A percentile compares a stretch with the other conserved stretches of the same genome.
Conservation (phyloP, 2,329 filamentous ascomycete species). For the Fusarium sp. region DNA sequence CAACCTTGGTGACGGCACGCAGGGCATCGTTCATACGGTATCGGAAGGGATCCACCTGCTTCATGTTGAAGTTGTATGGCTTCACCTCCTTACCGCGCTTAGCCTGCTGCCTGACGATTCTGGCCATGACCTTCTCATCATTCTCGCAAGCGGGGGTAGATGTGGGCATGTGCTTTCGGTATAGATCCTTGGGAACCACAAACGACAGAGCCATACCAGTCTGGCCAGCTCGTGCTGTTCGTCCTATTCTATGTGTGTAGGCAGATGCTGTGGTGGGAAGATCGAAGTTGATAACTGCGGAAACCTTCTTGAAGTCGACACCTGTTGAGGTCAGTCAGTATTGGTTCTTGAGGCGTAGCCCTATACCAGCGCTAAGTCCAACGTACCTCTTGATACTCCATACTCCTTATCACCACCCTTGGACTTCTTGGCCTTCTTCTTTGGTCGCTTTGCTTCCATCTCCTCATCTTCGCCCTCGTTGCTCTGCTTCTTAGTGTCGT, state of each 20-base stretch:
- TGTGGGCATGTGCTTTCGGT: slow-evolving; percentile 90
- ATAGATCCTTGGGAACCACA: slow-evolving; percentile 83
- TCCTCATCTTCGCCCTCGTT: slow-evolving; percentile 43
- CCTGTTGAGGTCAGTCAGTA: slow-evolving; percentile 43
- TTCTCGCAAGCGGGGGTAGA: slow-evolving; percentile 78
- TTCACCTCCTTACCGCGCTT: slow-evolving; percentile 85
- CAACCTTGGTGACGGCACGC: slow-evolving; percentile 87
- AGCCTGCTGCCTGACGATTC: slow-evolving; percentile 81
- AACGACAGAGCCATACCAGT: slow-evolving; percentile 97
- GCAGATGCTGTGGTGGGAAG: slow-evolving; percentile 88
- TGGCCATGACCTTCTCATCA: slow-evolving; percentile 85
- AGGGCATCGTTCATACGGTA: slow-evolving; percentile 96
- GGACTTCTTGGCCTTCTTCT: slow-evolving; percentile 59
- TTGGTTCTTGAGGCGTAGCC: neutral
- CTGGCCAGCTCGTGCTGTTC: slow-evolving; percentile 90
- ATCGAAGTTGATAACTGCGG: slow-evolving; percentile 96
- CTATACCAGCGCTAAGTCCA: neutral
- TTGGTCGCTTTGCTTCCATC: slow-evolving; percentile 47
- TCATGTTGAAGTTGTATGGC: slow-evolving; percentile 94
- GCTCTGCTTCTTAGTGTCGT: slow-evolving; percentile 29
- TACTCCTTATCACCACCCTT: slow-evolving; percentile 85
- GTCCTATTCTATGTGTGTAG: slow-evolving; percentile 96
- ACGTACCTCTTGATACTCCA: slow-evolving; percentile 83
- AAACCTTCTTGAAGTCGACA: slow-evolving; percentile 96
- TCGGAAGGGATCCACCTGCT: slow-evolving; percentile 90